Evolutionary conservation across 768 basidiomycete genomes (phyloP).

Genomic region (Mycena chlorophos): DNA sequence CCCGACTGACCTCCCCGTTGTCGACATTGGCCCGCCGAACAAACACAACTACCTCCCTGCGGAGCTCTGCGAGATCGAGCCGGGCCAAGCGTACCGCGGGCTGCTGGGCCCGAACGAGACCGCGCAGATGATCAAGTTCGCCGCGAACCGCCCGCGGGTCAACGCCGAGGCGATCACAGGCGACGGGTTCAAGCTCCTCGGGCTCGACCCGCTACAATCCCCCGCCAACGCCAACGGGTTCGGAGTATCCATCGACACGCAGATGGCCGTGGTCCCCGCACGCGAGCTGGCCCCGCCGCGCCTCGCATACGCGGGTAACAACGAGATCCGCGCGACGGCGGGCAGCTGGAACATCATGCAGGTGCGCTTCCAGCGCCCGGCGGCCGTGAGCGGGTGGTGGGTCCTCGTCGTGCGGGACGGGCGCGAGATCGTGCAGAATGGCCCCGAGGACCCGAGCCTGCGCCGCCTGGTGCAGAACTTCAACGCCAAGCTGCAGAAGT

Average conservation of each 20-base stretch:
- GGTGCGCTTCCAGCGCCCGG: conserved; percentile 65
- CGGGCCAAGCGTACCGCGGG: conserved; percentile 59
- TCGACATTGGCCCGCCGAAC: conserved; percentile 34
- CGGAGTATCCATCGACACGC: conserved; percentile 50
- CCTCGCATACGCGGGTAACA: conserved; percentile 54
- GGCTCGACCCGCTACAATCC: conserved; percentile 38
- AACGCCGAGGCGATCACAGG: conserved; percentile 61
- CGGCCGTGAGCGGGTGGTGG: conserved; percentile 57
- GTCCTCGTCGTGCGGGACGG: conserved; percentile 65
- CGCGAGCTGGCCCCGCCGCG: conserved; percentile 63
- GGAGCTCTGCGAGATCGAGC: conserved; percentile 66
- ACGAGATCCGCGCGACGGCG: conserved; percentile 41
- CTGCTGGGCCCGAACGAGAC: conserved; percentile 64
- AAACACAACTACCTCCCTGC: conserved; percentile 53
- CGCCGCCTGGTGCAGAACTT: conserved; percentile 52
- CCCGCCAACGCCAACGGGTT: conserved; percentile 53
- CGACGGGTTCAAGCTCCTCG: conserved; percentile 59
- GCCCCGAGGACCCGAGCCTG: conserved; percentile 45
- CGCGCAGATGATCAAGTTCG: conserved; percentile 65
- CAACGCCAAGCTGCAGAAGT: conserved; percentile 49
- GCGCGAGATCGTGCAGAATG: conserved; percentile 34
- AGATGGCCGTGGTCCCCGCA: conserved; percentile 66
- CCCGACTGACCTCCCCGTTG: conserved; percentile 33
- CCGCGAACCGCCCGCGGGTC: conserved; percentile 59
- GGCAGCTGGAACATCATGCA: conserved; percentile 79